Evolutionary conservation across 805 yeast species (phyloP).

Genomic region (Spathaspora sp.): DNA sequence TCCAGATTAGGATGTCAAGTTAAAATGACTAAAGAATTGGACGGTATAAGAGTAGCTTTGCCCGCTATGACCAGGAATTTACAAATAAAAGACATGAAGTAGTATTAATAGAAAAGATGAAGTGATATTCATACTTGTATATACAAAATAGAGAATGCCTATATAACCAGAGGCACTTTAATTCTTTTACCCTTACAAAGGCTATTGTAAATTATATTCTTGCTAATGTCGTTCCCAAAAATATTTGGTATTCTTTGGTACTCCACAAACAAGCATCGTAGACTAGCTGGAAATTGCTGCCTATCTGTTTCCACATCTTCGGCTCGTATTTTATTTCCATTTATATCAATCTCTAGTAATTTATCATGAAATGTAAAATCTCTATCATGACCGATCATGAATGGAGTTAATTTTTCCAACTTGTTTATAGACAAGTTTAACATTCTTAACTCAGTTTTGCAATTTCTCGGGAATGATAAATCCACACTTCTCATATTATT

Average conservation of each 20-base stretch:
- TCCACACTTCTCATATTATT: constrained; percentile 7
- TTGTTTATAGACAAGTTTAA: constrained; percentile 13
- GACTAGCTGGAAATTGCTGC: constrained; percentile 4
- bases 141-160: not conserved
- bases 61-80: constrained; percentile 97
- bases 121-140: not conserved
- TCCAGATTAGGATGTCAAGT: constrained; percentile 95
- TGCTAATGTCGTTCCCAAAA: constrained; percentile 19
- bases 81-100: constrained; percentile 72
- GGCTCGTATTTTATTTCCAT: constrained; percentile 10
- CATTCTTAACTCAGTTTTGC: constrained; percentile 7
- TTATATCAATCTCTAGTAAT: constrained; percentile 14
- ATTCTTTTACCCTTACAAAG: constrained; percentile 13
- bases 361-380: constrained; percentile 6
- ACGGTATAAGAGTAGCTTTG: constrained; percentile 90
- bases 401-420: constrained; percentile 7
- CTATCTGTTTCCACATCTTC: constrained; percentile 1
- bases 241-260: constrained; percentile 14
- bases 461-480: constrained; percentile 6
- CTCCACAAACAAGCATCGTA: constrained; percentile 12
- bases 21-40: constrained; percentile 81
- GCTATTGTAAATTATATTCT: constrained; percentile 9
- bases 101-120: not conserved
- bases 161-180: constrained; percentile 5
- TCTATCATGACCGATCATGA: constrained; percentile 10